Percentiles rank a stretch among this genome's conserved stretches.
Conservation (phyloP, 2,329 filamentous ascomycete species). For the Botrytis sinoallii region DNA sequence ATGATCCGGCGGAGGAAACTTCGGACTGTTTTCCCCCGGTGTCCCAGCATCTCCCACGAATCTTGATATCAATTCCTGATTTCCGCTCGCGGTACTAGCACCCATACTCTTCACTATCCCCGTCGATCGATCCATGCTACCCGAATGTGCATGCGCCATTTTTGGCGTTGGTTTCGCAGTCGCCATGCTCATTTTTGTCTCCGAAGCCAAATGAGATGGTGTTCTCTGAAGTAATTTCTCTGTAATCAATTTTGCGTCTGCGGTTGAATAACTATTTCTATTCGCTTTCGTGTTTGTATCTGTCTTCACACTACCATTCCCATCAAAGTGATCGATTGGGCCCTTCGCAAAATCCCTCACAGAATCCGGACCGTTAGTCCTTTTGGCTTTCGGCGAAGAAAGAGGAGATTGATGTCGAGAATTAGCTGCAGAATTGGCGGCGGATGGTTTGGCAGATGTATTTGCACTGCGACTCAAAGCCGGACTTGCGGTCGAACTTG, state of each 20-base stretch:
- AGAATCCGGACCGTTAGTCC: slow-evolving; percentile 25
- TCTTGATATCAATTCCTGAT: slow-evolving; percentile 53
- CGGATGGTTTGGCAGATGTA: slow-evolving; percentile 36
- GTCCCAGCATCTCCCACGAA: slow-evolving; percentile 55
- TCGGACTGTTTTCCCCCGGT: slow-evolving; percentile 48
- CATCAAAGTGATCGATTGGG: slow-evolving; percentile 34
- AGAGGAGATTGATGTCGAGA: slow-evolving; percentile 34
- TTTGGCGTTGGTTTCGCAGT: slow-evolving; percentile 43
- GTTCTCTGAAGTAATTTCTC: slow-evolving; percentile 64
- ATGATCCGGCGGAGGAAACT: slow-evolving; percentile 39
- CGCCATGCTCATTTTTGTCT: slow-evolving; percentile 57
- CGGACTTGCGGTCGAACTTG: slow-evolving; percentile 60
- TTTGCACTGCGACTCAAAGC: slow-evolving; percentile 49
- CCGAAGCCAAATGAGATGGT: slow-evolving; percentile 56
- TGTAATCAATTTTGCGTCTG: slow-evolving; percentile 64
- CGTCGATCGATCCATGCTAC: slow-evolving; percentile 30
- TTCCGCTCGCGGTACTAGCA: slow-evolving; percentile 23
- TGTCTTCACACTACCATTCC: background rate
- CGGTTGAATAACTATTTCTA: slow-evolving; percentile 31
- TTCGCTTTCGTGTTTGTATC: background rate
- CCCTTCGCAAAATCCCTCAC: slow-evolving; percentile 32
- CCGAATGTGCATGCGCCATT: slow-evolving; percentile 36
- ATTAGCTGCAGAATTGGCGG: slow-evolving; percentile 41
- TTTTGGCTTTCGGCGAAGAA: slow-evolving; percentile 25
- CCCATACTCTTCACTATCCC: slow-evolving; percentile 24